phyloP scores from a whole-genome alignment of 495 filamentous ascomycete genomes.

The Penicillium argentinense region DNA sequence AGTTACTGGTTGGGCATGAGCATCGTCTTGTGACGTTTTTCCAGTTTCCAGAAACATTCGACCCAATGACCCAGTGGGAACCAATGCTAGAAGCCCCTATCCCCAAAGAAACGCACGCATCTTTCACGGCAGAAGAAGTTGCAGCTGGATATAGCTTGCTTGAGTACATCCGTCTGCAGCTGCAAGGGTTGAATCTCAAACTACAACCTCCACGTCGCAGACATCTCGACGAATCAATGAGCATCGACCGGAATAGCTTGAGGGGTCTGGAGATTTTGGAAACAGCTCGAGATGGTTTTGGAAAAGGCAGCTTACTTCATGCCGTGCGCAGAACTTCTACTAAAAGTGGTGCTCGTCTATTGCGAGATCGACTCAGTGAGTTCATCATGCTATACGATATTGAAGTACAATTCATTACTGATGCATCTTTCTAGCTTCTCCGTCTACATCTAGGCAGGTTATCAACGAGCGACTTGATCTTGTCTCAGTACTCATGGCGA shows the following conservation, averaged over 20 bases:
- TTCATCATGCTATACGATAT: background rate
- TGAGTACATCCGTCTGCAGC: conserved; percentile 74
- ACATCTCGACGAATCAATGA: conserved; percentile 74
- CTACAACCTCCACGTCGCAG: conserved; percentile 79
- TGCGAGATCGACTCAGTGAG: conserved; percentile 79
- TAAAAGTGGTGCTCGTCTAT: conserved; percentile 80
- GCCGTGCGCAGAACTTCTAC: conserved; percentile 86
- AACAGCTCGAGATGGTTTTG: conserved; percentile 72
- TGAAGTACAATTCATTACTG: background rate
- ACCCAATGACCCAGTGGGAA: conserved; percentile 63
- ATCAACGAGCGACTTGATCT: conserved; percentile 84
- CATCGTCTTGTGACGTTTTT: conserved; percentile 49
- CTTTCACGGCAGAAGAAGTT: conserved; percentile 49
- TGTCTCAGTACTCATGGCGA: conserved; percentile 67
- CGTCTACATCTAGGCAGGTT: conserved; percentile 75
- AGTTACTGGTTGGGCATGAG: conserved; percentile 41
- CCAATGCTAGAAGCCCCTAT: conserved; percentile 72
- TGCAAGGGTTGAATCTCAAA: conserved; percentile 78
- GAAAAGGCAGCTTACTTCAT: conserved; percentile 83
- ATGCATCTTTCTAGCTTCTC: conserved; percentile 53
- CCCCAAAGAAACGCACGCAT: conserved; percentile 30
- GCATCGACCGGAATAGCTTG: conserved; percentile 87
- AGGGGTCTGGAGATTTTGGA: conserved; percentile 83
- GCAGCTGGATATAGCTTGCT: conserved; percentile 73
- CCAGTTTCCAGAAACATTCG: conserved; percentile 27